phyloP scores from a whole-genome alignment of 108 stramenopile species.

The Parietichytrium sp. region DNA sequence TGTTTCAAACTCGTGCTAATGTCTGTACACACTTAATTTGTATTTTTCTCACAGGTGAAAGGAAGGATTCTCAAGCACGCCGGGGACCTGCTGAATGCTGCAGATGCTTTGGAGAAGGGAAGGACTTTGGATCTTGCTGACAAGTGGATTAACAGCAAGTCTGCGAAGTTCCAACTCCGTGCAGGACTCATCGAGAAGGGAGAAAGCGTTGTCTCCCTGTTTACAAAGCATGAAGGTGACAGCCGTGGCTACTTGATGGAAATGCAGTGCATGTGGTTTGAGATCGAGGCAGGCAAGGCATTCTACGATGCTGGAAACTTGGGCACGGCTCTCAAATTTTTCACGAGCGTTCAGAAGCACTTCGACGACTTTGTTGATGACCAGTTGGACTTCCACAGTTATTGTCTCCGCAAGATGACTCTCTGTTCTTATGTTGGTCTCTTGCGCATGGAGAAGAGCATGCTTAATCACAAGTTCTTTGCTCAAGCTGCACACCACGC shows the following conservation, averaged over 20 bases:
- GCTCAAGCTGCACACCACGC: neutral
- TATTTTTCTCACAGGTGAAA: constrained; percentile 55
- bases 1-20: too few relatives aligned
- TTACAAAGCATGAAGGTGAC: constrained; percentile 88
- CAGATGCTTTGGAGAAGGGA: constrained; percentile 77
- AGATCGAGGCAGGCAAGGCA: constrained; percentile 81
- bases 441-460: constrained; percentile 77
- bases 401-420: constrained; percentile 92
- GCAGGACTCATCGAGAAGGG: constrained; percentile 79
- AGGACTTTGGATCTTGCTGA: constrained; percentile 88
- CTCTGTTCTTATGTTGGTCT: constrained; percentile 85
- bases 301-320: neutral
- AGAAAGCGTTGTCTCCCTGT: constrained; percentile 72
- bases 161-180: constrained; percentile 88
- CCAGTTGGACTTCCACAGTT: constrained; percentile 97
- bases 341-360: constrained; percentile 78
- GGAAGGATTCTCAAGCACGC: constrained; percentile 77
- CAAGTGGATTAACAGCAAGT: constrained; percentile 95
- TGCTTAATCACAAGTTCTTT: constrained; percentile 37
- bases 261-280: constrained; percentile 98
- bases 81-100: constrained; percentile 79
- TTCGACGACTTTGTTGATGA: constrained; percentile 94
- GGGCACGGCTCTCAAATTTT: constrained; percentile 67
- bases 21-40: too few relatives aligned
- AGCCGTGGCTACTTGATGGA: constrained; percentile 86